These are phyloP conservation scores for Silene uniflora DNA, from an alignment of 148 eudicot genomes.

Conservation along the genomic window DNA sequence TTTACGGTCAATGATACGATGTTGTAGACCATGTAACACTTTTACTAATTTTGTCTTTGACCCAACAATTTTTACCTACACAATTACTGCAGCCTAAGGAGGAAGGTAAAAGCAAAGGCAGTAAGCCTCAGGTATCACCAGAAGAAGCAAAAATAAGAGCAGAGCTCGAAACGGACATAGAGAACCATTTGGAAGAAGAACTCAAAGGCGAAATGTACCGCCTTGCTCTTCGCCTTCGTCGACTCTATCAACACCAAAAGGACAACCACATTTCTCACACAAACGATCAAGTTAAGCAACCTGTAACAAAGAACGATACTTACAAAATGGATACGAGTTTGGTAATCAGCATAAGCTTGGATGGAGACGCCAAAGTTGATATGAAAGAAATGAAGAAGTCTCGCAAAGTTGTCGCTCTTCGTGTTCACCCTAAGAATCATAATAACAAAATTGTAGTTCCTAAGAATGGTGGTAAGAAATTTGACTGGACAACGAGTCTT, in stretches of 20 bases:
- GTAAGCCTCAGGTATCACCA: constrained; percentile 19
- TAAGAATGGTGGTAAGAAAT: constrained; percentile 19
- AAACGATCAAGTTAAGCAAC: background rate
- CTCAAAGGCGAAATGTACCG: constrained; percentile 60
- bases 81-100: background rate
- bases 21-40: no score
- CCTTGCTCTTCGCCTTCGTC: constrained; percentile 58
- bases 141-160: constrained; percentile 54
- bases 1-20: no score
- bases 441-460: background rate
- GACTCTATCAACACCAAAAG: constrained; percentile 49
- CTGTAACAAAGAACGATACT: background rate
- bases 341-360: constrained; percentile 55
- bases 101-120: background rate
- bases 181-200: constrained; percentile 59
- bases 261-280: constrained; percentile 15
- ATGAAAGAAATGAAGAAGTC: constrained; percentile 50
- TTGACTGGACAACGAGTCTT: constrained; percentile 54
- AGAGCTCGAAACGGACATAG: constrained; percentile 63
- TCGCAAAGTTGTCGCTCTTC: background rate
- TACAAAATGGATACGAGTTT: constrained; percentile 16
- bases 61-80: background rate
- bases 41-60: no score
- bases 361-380: constrained; percentile 54
- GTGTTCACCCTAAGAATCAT: background rate